These are phyloP conservation scores for Aethionema arabicum DNA, from an alignment of 345 rosid species.

Conservation along the genomic window DNA sequence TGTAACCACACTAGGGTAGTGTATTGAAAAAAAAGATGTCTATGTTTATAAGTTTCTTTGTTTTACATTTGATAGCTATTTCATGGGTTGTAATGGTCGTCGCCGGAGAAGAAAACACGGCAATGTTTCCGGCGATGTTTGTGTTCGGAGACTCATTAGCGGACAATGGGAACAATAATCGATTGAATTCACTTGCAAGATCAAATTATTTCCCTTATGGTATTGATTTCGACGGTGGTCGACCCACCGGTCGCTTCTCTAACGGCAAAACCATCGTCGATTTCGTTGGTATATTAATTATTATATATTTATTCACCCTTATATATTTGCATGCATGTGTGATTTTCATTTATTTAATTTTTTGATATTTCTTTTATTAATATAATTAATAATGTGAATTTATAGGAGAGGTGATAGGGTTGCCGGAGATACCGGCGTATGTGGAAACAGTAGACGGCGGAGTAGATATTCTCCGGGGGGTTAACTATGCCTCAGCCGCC, in stretches of 20 bases:
- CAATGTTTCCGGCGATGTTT: slow-evolving; percentile 65
- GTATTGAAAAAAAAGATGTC: too few species aligned
- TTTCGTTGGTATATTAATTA: slow-evolving; percentile 69
- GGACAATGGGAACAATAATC: slow-evolving; percentile 74
- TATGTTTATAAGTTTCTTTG: too few species aligned
- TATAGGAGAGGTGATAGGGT: slow-evolving; percentile 60
- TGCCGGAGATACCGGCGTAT: slow-evolving; percentile 65
- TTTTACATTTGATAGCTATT: not conserved
- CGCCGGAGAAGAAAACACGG: slow-evolving; percentile 19
- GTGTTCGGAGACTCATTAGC: slow-evolving; percentile 80
- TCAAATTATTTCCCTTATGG: slow-evolving; percentile 82
- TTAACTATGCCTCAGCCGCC: slow-evolving; percentile 89
- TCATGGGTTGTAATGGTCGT: not conserved
- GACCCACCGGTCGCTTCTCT: slow-evolving; percentile 76
- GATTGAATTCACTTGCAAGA: slow-evolving; percentile 56
- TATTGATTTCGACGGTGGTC: slow-evolving; percentile 55
- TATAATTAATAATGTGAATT: not conserved
- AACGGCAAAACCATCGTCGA: slow-evolving; percentile 79
- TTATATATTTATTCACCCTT: not conserved
- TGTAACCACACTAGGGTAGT: too few species aligned
- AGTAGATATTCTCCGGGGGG: slow-evolving; percentile 47
- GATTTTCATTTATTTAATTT: not conserved
- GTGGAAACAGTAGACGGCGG: slow-evolving; percentile 42
- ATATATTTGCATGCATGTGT: slow-evolving; percentile 13
- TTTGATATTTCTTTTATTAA: not conserved